These are phyloP conservation scores for Aspergillus wentii DNA, from an alignment of 495 filamentous ascomycete genomes.

Conservation along the genomic window DNA sequence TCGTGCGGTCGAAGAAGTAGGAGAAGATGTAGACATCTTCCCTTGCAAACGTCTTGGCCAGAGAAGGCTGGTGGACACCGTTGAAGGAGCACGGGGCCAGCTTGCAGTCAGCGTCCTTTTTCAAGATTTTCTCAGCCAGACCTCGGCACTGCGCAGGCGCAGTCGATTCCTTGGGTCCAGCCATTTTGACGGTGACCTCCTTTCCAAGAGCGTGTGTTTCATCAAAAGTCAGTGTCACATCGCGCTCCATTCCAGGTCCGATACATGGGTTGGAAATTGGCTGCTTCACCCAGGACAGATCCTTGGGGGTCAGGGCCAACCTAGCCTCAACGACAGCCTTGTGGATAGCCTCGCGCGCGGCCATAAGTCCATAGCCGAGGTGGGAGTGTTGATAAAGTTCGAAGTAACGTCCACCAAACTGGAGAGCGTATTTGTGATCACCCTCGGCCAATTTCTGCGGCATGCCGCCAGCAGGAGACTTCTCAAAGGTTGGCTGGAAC, in stretches of 20 bases:
- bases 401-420: conserved; percentile 87
- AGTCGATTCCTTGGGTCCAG: conserved; percentile 64
- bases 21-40: conserved; percentile 96
- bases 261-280: conserved; percentile 88
- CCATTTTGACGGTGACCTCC: conserved; percentile 71
- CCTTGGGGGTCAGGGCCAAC: conserved; percentile 40
- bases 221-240: conserved; percentile 62
- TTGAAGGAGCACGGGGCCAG: conserved; percentile 95
- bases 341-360: conserved; percentile 82
- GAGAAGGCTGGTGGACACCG: conserved; percentile 87
- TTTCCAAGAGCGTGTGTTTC: conserved; percentile 57
- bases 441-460: conserved; percentile 80
- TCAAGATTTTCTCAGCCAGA: conserved; percentile 82
- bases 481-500: conserved; percentile 90
- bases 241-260: conserved; percentile 65
- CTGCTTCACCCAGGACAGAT: conserved; percentile 51
- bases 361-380: conserved; percentile 95
- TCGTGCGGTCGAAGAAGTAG: conserved; percentile 93
- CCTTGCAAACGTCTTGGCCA: conserved; percentile 84
- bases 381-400: conserved; percentile 98
- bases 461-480: conserved; percentile 72
- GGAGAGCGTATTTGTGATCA: conserved; percentile 93
- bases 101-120: conserved; percentile 78
- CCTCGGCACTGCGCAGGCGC: conserved; percentile 83
- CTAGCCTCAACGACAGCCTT: conserved; percentile 61